Base-by-base conservation (phyloP, 192 early-diverging fungal species). In the Backusella morwellensis region DNA sequence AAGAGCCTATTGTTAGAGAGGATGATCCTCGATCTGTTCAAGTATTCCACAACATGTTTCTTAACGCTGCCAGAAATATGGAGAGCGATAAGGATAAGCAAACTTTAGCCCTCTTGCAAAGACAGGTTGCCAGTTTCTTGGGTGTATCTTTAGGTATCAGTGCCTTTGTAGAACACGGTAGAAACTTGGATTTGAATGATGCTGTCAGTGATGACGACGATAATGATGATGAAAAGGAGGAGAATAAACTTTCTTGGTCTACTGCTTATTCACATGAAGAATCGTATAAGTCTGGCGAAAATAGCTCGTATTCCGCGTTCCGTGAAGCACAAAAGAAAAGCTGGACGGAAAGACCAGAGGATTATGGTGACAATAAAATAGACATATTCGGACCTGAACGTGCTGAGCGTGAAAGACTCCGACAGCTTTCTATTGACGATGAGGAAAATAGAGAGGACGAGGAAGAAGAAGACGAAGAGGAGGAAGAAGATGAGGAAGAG, bases 31-130 rank as follows among this genome's bases (percentile, higher is more conserved):
- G 70, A 35, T 19, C 73, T 36, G 78, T 75, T 35, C 14, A 44
- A 17, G 50, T 79, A 14, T 74, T 79, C n/a, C 52, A 79, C 40
- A 68, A 63, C 8, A 74, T 79, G 67, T 79, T 79, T 32, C 5
- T 19, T 5, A 70, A 67, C 21, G 78, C 78, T 5, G 66, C 74
- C 1, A 34, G 41, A 35, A 38, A 42, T 3, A 75, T 79, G 78
- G 78, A 69, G 41, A 50, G 34, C 15, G 78, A 73, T 3, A 42
- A 50, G 0, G 78, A 79, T 63, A 79, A 75, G 54, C 72, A 75
- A 34, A 68, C 75, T 8, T 36, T 79, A 8, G 32, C 52, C 12
- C 44, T 79, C 26, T 73, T 79, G 19, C 66, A 79, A 36, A 44
- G 73, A 17, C 67, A 75, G 14, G 67, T 79, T 23, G 35, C 73